Evolutionary conservation across 305 asterid genomes (phyloP), one percentile per base, ranked within the genome.

Genomic region (Caryopteris hybrid): DNA sequence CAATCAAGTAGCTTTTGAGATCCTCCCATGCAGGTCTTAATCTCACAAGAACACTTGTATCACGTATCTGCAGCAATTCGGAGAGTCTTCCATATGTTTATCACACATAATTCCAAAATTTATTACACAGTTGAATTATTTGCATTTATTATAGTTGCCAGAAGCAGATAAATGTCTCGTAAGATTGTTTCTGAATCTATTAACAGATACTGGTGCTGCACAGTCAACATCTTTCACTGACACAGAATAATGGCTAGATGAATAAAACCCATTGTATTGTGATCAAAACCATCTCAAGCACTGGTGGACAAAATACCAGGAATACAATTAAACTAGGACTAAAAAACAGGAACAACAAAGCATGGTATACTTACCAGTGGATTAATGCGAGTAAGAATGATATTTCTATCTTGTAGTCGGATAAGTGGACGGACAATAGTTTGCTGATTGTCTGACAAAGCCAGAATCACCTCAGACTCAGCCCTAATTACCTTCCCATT

Each of bases 11-110:
- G 84, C 81, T 81, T 83, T 91, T 85, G 64, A 93, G 94, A 79
- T 91, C 99, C 85, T 93, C 99, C 99, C 99, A 93, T 22, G 99
- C 97, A 72, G 99, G 97, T 79, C 99, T 79, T 81, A 93, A 77
- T 78, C 99, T 91, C 80, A 93, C 99, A 59, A 93, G 97, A 68
- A 93, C 99, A 68, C 99, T 93, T 29, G 99, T 93, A 81, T 93
- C 99, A 2, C 99, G 97, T 71, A 88, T 88, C 99, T 93, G 84
- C 66, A 66, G 65, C 17, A 68, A 21, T 9, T 73, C 27, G 80
- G 61, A 70, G 52, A 50, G 68, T 51, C 42, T 66, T 39, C 39
- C 72, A 5, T 16, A 50, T 27, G 31, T 66, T 47, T 20, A 43
- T 27, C 29, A 53, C 34, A n/a, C 47, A 13, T 8, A 29, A 13